Conservation (phyloP, 2,329 filamentous ascomycete genomes). For the Cadophora malorum region DNA sequence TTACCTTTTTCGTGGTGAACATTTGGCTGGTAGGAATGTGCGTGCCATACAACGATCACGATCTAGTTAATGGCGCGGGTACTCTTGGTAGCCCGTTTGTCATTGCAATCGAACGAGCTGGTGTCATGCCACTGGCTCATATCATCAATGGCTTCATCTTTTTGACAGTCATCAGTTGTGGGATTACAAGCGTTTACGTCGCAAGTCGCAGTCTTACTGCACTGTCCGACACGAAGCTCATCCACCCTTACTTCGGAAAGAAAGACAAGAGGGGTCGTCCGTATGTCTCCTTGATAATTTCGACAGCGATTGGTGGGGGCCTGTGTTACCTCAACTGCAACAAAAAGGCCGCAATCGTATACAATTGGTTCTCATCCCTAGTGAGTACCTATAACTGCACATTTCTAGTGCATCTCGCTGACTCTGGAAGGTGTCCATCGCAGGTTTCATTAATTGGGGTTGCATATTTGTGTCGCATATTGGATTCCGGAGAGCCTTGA, state of each 20-base stretch:
- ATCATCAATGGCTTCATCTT: slow-evolving; percentile 59
- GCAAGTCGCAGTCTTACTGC: slow-evolving; percentile 58
- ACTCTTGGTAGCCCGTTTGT: slow-evolving; percentile 51
- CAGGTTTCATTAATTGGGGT: slow-evolving; percentile 75
- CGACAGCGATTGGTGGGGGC: slow-evolving; percentile 54
- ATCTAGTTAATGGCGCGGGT: slow-evolving; percentile 34
- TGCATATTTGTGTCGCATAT: slow-evolving; percentile 68
- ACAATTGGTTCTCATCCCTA: slow-evolving; percentile 70
- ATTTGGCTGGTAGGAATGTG: slow-evolving; percentile 51
- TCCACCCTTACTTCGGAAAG: slow-evolving; percentile 59
- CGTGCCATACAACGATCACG: slow-evolving; percentile 44
- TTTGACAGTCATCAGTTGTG: slow-evolving; percentile 56
- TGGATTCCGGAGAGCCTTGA: slow-evolving; percentile 66
- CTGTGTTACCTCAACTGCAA: slow-evolving; percentile 62
- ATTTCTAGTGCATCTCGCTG: too few relatives aligned
- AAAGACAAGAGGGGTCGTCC: slow-evolving; percentile 65
- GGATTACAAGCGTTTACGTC: slow-evolving; percentile 56
- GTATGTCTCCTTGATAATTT: slow-evolving; percentile 56
- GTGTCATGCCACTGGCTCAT: slow-evolving; percentile 54
- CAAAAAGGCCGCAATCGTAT: slow-evolving; percentile 52
- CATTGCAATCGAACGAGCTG: slow-evolving; percentile 56
- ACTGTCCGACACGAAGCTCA: slow-evolving; percentile 55
- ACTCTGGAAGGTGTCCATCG: slow-evolving; percentile 61
- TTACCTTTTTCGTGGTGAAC: slow-evolving; percentile 51
- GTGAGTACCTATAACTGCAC: too few relatives aligned